Conservation (phyloP, 169 alveolate species). For the Perkinsus chesapeaki region DNA sequence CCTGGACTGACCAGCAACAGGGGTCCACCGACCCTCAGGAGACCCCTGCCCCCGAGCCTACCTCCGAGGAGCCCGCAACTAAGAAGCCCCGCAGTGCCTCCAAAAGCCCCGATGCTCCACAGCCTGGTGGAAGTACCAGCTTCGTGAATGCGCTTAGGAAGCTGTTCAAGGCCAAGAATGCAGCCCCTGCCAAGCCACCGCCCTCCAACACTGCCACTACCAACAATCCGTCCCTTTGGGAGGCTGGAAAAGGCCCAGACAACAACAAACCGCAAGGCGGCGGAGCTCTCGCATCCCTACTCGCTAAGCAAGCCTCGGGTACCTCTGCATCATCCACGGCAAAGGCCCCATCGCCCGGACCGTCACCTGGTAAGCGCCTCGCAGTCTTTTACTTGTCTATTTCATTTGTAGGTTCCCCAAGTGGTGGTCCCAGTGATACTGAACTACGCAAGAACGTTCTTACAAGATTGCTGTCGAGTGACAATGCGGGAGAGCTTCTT, state of each 20-base stretch:
- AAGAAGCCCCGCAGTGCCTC: not conserved
- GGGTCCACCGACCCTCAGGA: not conserved
- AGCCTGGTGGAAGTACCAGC: not conserved
- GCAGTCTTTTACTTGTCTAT: not conserved
- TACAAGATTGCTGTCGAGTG: not conserved
- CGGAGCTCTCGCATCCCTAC: not conserved
- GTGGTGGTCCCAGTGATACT: not conserved
- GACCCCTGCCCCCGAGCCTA: not conserved
- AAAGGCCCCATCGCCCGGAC: not conserved
- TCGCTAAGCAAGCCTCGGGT: not conserved
- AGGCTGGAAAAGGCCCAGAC: not conserved
- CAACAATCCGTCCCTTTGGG: not conserved
- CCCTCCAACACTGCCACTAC: not conserved
- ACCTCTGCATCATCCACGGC: too few species aligned
- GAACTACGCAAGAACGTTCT: not conserved
- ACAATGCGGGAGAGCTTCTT: not conserved
- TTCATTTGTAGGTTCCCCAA: not conserved
- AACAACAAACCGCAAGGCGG: not conserved
- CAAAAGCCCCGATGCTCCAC: not conserved
- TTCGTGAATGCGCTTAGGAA: not conserved
- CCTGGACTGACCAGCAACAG: not conserved
- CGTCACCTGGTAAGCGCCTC: not conserved
- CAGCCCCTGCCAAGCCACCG: not conserved
- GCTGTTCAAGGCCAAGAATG: not conserved
- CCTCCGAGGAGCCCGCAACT: not conserved